phyloP scores from a whole-genome alignment of 345 rosid genomes.

The Eucalyptus pauciflora region DNA sequence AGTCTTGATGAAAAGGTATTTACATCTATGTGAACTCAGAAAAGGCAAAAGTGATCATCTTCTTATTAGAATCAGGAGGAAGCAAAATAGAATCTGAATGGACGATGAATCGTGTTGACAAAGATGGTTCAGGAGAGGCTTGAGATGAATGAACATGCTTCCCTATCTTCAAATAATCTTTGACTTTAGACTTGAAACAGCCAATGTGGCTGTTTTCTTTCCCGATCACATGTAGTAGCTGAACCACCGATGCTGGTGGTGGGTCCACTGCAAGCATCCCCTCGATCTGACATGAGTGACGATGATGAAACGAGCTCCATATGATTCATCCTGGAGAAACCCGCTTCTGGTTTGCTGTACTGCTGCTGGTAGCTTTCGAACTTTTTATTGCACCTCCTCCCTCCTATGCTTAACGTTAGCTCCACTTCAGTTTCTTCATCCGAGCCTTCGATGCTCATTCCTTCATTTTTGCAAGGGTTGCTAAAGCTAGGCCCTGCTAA shows the following conservation, averaged over 20 bases:
- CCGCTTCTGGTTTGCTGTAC: neutral
- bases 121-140: neutral
- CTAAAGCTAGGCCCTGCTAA: constrained; percentile 13
- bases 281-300: constrained; percentile 13
- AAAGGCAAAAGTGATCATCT: neutral
- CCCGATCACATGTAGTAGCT: constrained; percentile 42
- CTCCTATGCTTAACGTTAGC: constrained; percentile 66
- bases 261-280: constrained; percentile 32
- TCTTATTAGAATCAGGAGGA: constrained; percentile 2
- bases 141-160: neutral
- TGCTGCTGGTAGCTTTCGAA: neutral
- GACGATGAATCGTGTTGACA: constrained; percentile 7
- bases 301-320: constrained; percentile 11
- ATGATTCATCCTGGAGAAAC: neutral
- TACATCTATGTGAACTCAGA: constrained; percentile 7
- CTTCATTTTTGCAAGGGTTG: neutral
- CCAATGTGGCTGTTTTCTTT: constrained; percentile 62
- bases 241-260: constrained; percentile 49
- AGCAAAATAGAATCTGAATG: neutral
- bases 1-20: neutral
- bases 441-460: neutral
- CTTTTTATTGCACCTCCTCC: constrained; percentile 6
- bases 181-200: constrained; percentile 48
- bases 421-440: constrained; percentile 46
- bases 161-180: neutral